A percentile compares a stretch with the other conserved stretches of the same genome.
phyloP scores from a whole-genome alignment of 2,329 filamentous ascomycete genomes.

The Trichoderma koningii region DNA sequence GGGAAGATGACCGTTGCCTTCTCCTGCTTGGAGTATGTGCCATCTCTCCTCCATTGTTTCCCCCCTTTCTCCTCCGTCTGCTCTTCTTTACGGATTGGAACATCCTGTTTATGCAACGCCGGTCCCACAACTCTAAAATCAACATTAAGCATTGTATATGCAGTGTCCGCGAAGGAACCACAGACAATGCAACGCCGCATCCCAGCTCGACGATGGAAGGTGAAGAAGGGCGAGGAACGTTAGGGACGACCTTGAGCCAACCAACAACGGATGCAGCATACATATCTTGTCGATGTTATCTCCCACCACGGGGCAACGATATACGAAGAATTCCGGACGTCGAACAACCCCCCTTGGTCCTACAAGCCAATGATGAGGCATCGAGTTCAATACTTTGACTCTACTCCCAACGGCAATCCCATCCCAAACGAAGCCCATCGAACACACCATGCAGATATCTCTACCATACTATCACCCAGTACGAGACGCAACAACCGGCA shows the following conservation, averaged over 20 bases:
- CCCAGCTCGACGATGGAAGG: background rate
- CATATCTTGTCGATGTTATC: background rate
- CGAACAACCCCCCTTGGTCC: background rate
- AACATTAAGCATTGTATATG: conserved; percentile 13
- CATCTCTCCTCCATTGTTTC: too few relatives aligned
- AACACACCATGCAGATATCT: background rate
- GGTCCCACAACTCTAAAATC: conserved; percentile 9
- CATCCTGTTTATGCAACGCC: background rate
- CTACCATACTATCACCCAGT: background rate
- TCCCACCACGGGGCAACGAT: background rate
- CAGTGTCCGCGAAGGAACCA: background rate
- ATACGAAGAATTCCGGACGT: background rate
- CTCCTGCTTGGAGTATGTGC: background rate
- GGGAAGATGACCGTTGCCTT: background rate
- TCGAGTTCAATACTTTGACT: background rate
- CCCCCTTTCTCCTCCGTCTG: too few relatives aligned
- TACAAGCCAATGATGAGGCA: background rate
- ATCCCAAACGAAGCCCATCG: background rate
- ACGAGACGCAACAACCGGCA: background rate
- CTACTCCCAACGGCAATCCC: background rate
- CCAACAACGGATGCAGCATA: background rate
- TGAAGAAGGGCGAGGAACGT: background rate
- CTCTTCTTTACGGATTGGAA: background rate
- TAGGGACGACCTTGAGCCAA: background rate
- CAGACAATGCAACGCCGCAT: background rate